Base-by-base conservation (phyloP, 2,329 filamentous ascomycete genomes). In the Elsinoe necatrix region DNA sequence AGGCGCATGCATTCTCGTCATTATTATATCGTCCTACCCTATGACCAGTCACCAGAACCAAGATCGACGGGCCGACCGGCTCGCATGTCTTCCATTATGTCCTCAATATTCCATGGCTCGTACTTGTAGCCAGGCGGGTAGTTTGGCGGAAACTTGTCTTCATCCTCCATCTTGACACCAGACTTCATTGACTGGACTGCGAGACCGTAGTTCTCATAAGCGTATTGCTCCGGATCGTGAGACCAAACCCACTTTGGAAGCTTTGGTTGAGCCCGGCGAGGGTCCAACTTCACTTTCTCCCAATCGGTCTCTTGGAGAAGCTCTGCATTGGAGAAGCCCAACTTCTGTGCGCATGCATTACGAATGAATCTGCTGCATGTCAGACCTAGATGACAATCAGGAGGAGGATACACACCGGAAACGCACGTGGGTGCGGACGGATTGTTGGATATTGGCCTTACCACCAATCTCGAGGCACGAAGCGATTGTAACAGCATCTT, bases 251-350 rank as follows among this genome's bases (percentile, higher is more conserved):
- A 76, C 59, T 71, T 72, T 2, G 74, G 74, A 1, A 72, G 68
- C 61, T 74, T 73, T 34, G 73, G 72, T 16, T 72, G 70, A 12
- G 72, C 73, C 6, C 69, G 66, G 37, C 71, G 68, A 0, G 73
- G 73, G 59, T 75, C 71, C 1, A 74, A 64, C 63, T 74, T 72
- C 57, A 76, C 73, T 59, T 75, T 75, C 57, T 72, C 68, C 74
- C 74, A 76, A 62, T 77, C 72, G 9, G 74, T 76, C 57, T 74
- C 71, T 63, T 76, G 73, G 1, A 76, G 68, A 7, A 75, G 69
- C 63, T 75, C 73, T 23, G 73, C 68, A 63, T 77, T 75, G 60
- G 70, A 70, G 66, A 75, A 75, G 41, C 73, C 71, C 34, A 76
- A 70, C 57, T 77, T 76, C 57, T 77, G 76, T 1, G 73, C 73